Conservation (phyloP, 441 rosid genomes). For the Erodium moschatum region DNA sequence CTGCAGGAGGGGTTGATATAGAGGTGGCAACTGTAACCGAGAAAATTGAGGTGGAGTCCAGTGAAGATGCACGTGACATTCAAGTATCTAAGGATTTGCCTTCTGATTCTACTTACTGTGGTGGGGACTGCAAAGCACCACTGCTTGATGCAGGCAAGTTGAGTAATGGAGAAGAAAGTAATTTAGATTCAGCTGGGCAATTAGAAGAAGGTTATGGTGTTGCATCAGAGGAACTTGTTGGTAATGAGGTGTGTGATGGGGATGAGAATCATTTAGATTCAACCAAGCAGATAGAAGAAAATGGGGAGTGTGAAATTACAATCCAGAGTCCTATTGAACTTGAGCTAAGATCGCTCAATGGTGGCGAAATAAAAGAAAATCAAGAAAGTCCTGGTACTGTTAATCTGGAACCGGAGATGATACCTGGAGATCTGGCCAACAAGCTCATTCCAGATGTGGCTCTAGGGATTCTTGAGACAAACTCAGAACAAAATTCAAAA, state of each 20-base stretch:
- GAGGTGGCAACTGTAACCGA: neutral
- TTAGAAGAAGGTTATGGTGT: neutral
- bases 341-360: conserved; percentile 13
- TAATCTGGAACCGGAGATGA: conserved; percentile 24
- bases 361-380: conserved; percentile 12
- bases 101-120: neutral
- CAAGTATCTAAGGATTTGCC: too few species aligned
- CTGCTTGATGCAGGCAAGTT: conserved; percentile 7
- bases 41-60: conserved; percentile 9
- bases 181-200: neutral
- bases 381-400: neutral
- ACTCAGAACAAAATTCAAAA: conserved; percentile 23
- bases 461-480: conserved; percentile 15
- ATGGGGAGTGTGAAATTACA: neutral
- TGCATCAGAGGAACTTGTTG: neutral
- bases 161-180: neutral
- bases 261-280: neutral
- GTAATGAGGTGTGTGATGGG: neutral
- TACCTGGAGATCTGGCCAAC: conserved; percentile 20
- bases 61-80: too few species aligned
- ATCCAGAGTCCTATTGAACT: conserved; percentile 11
- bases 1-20: neutral
- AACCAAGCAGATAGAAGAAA: neutral
- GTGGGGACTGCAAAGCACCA: neutral
- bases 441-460: neutral